Base-by-base conservation (phyloP, 306 rosid species). In the Malus sylvestris region DNA sequence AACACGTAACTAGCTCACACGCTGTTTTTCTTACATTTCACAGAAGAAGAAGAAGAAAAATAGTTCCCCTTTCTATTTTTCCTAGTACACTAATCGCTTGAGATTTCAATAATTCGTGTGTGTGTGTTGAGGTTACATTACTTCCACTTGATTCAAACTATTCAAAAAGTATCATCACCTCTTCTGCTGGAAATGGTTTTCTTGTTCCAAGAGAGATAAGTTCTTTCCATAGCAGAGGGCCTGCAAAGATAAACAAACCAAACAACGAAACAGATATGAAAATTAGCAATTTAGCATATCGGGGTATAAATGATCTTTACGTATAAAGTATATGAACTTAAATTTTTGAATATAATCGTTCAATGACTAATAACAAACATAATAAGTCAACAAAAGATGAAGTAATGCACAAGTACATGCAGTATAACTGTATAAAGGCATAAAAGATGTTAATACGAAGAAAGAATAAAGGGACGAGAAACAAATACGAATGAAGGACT, bases 161-260 rank as follows among this genome's bases (percentile, higher is more conserved):
- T 9, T 15, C 16, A n/a, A 3, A 60, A 30, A 5, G 35, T 13
- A 22, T 23, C 23, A 44, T 77, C 60, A 45, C 76, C 80, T 81
- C 60, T 45, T 83, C 83, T 87, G 76, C 80, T 82, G 18, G 85
- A 81, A 72, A 66, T 85, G 84, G 59, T 76, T 74, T 81, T 83
- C 89, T 71, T 86, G 81, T 76, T 86, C 96, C 93, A 86, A 78
- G 86, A 75, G 55, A 74, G 22, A 80, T 77, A 75, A 72, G 79
- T 11, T 27, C 81, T 66, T 67, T 89, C 95, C 85, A 86, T 38
- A 38, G 42, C 8, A 53, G 70, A 87, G 29, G 85, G 79, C 74
- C 92, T 85, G 90, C 84, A 74, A 71, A 80, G 23, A 60, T 57
- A 70, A 63, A 53, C 44, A 55, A 25, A n/a, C 33, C 33, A 42